Evolutionary conservation across 495 filamentous ascomycete species (phyloP), one percentile per base, ranked within the genome.

Genomic region (Margaritispora aquatica): DNA sequence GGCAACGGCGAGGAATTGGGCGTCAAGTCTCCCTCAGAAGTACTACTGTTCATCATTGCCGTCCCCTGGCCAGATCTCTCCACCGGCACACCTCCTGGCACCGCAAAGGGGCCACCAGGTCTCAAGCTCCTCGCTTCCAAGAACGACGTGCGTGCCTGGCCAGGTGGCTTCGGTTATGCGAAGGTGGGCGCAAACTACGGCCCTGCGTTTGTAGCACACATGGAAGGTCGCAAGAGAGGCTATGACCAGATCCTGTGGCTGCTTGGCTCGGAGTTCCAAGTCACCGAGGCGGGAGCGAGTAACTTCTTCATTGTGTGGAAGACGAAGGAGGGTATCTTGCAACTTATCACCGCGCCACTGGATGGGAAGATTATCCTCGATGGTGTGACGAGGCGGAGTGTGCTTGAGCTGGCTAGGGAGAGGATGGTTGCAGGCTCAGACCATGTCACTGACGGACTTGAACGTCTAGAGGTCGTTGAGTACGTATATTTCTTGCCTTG

Each of bases 131-230:
- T 92, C 63, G 90, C 90, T 3, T 88, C 83, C 34, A 74, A 78
- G 47, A 84, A 90, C 50, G 87, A 93, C 69, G 87, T 82, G 70
- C 85, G 92, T 53, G 92, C 92, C 10, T 96, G 92, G 92, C 92
- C 91, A 21, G 92, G 92, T 50, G 92, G 92, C n/a, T 94, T 94
- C 69, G 92, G 92, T 0, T 90, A 87, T 63, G 89, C 89, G 50
- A 96, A 96, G 74, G 83, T 96, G 10, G 91, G 90, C 51, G 92
- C 92, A 26, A 96, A 96, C 75, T 96, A 96, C 70, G 92, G 91
- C 0, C 92, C 92, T 10, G 82, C 80, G 19, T 77, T 96, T 44
- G 77, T 88, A 41, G 84, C 88, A 2, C 65, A 69, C 20, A 76
- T 61, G 58, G 85, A 90, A 68, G 92, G 90, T 10, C 74, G 81